Percentiles rank a stretch among this genome's conserved stretches.
These are phyloP conservation scores for Benincasa hispida DNA, from an alignment of 306 rosid genomes.

Conservation along the genomic window DNA sequence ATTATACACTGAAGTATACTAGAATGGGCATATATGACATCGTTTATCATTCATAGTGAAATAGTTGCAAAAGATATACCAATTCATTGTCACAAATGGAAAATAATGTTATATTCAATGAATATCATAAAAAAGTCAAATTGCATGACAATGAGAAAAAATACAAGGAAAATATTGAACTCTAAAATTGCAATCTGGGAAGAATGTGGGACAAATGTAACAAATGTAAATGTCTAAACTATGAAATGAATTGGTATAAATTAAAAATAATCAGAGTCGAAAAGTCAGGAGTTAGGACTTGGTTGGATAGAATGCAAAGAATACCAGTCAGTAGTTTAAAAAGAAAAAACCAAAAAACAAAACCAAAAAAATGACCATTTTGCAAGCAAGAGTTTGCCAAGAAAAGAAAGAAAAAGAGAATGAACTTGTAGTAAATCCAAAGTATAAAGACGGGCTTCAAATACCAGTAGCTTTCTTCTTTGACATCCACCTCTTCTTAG, in stretches of 20 bases:
- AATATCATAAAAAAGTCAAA: background rate
- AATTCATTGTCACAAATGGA: no score
- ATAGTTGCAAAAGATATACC: no score
- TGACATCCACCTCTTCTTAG: conserved; percentile 47
- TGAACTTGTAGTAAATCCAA: background rate
- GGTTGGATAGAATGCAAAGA: background rate
- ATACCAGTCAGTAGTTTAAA: background rate
- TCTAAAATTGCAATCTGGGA: background rate
- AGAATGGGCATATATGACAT: no score
- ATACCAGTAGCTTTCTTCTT: conserved; percentile 36
- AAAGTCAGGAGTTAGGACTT: background rate
- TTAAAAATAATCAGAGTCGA: background rate
- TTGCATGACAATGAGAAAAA: background rate
- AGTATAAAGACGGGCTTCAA: background rate
- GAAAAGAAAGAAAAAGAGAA: background rate
- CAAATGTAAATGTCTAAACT: background rate
- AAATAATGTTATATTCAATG: no score
- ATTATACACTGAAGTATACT: no score
- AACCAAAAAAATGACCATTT: background rate
- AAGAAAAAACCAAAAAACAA: no score
- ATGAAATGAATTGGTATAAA: background rate
- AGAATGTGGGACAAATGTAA: background rate
- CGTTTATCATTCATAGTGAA: no score
- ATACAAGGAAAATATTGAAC: background rate
- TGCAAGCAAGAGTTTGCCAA: background rate